Evolutionary conservation across 495 filamentous ascomycete species (phyloP).

Genomic region (Talaromyces thailandensis): DNA sequence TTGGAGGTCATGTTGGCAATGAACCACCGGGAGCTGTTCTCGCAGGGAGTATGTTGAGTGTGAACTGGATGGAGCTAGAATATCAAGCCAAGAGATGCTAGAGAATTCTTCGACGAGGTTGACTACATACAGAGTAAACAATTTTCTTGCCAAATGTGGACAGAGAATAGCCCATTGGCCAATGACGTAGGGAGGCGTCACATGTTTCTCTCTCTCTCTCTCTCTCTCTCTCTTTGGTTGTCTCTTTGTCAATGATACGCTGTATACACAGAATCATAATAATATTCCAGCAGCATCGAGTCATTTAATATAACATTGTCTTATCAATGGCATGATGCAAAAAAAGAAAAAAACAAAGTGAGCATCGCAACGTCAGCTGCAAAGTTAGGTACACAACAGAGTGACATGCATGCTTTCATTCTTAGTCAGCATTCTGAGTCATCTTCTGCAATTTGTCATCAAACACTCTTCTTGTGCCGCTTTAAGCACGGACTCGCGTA

Average conservation of each 20-base stretch:
- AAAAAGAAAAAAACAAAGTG: too few species aligned
- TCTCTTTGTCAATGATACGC: too few species aligned
- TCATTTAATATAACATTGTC: too few species aligned
- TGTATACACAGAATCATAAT: too few species aligned
- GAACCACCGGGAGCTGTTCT: neutral
- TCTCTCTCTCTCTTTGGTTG: too few species aligned
- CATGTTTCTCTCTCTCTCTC: neutral
- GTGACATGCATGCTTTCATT: neutral
- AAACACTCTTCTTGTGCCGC: neutral
- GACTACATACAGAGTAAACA: neutral
- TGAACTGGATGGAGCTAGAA: neutral
- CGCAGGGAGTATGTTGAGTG: neutral
- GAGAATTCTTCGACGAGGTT: neutral
- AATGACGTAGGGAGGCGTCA: neutral
- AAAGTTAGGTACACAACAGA: too few species aligned
- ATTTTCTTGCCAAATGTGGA: neutral
- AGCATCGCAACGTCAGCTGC: too few species aligned
- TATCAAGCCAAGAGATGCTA: neutral
- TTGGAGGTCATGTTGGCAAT: slow-evolving; percentile 16
- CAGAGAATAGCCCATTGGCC: neutral
- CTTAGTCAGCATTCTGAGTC: neutral
- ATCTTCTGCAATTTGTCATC: neutral
- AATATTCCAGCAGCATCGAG: too few species aligned
- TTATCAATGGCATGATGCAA: too few species aligned
- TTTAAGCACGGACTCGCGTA: neutral